Percentiles rank a stretch among this genome's conserved stretches.
Evolutionary conservation across 2,329 filamentous ascomycete species (phyloP).

Genomic region (Monosporascus sp.): DNA sequence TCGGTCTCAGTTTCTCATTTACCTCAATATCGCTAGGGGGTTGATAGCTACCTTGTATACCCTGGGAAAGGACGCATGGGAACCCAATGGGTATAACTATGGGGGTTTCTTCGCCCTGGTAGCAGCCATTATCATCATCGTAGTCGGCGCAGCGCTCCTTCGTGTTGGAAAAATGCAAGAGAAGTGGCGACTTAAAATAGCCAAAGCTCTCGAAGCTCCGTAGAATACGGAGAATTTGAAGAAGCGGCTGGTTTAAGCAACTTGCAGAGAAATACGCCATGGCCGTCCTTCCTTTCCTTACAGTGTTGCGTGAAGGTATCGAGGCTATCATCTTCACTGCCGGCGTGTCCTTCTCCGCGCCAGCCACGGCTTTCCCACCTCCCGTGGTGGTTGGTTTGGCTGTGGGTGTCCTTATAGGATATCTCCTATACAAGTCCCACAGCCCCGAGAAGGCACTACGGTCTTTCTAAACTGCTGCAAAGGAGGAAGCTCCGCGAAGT

Average conservation of each 20-base stretch:
- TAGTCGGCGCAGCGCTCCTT: constrained; percentile 75
- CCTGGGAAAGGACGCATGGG: constrained; percentile 62
- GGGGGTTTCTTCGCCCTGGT: constrained; percentile 74
- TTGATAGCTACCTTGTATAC: constrained; percentile 69
- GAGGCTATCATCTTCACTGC: constrained; percentile 84
- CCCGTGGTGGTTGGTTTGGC: constrained; percentile 67
- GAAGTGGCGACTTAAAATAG: constrained; percentile 83
- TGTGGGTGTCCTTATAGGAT: constrained; percentile 64
- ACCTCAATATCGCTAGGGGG: constrained; percentile 57
- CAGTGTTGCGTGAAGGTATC: constrained; percentile 70
- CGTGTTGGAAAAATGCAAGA: constrained; percentile 78
- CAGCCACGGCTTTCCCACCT: constrained; percentile 71
- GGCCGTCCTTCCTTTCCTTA: constrained; percentile 82
- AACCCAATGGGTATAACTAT: constrained; percentile 67
- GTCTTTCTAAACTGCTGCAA: constrained; percentile 23
- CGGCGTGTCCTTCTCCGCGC: constrained; percentile 71
- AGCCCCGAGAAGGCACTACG: neutral
- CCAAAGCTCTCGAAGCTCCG: constrained; percentile 56
- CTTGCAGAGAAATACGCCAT: constrained; percentile 76
- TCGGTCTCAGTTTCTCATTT: constrained; percentile 58
- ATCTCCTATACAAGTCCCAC: constrained; percentile 65
- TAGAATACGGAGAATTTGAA: constrained; percentile 35
- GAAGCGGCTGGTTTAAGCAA: constrained; percentile 46
- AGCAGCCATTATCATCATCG: constrained; percentile 72
- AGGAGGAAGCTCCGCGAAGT: constrained; percentile 57